A percentile compares a stretch with the other conserved stretches of the same genome.
These are phyloP conservation scores for Phialophora verrucosa DNA, from an alignment of 2,329 filamentous ascomycete genomes.

Conservation along the genomic window DNA sequence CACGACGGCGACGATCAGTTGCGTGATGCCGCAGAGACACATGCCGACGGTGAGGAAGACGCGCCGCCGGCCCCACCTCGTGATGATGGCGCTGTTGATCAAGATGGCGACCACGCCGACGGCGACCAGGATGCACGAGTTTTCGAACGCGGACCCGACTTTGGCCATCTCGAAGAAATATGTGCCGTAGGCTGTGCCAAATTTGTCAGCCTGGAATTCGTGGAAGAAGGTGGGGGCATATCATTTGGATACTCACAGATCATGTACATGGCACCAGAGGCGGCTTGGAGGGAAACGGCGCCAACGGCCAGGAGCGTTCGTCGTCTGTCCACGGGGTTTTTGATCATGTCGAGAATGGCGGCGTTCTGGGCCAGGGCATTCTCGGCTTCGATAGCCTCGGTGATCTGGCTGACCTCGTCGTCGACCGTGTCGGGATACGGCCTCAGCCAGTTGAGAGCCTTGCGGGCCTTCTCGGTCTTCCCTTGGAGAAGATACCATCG, in stretches of 20 bases:
- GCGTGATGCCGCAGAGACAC: slow-evolving; percentile 58
- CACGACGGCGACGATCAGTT: slow-evolving; percentile 60
- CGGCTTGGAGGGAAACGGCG: slow-evolving; percentile 58
- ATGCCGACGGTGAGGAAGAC: slow-evolving; percentile 60
- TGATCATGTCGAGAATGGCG: slow-evolving; percentile 56
- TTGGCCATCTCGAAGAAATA: slow-evolving; percentile 67
- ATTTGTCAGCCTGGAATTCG: background rate
- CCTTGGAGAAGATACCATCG: slow-evolving; percentile 43
- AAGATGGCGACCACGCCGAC: slow-evolving; percentile 63
- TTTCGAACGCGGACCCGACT: slow-evolving; percentile 62
- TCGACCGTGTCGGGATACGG: slow-evolving; percentile 44
- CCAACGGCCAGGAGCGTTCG: slow-evolving; percentile 57
- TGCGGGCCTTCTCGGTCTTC: slow-evolving; percentile 43
- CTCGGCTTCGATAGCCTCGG: slow-evolving; percentile 46
- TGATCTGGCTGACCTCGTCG: slow-evolving; percentile 45
- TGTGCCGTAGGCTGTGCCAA: slow-evolving; percentile 56
- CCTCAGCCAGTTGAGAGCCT: slow-evolving; percentile 47
- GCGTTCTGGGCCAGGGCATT: slow-evolving; percentile 45
- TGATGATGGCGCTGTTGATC: slow-evolving; percentile 60
- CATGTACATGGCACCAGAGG: slow-evolving; percentile 63
- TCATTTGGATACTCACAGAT: slow-evolving; percentile 50
- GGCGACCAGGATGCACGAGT: slow-evolving; percentile 61
- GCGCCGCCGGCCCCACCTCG: slow-evolving; percentile 59
- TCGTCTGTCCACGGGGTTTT: slow-evolving; percentile 59
- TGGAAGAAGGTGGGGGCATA: background rate